Conservation (phyloP, 176 grass and related monocot genomes). For the Poa pratensis region DNA sequence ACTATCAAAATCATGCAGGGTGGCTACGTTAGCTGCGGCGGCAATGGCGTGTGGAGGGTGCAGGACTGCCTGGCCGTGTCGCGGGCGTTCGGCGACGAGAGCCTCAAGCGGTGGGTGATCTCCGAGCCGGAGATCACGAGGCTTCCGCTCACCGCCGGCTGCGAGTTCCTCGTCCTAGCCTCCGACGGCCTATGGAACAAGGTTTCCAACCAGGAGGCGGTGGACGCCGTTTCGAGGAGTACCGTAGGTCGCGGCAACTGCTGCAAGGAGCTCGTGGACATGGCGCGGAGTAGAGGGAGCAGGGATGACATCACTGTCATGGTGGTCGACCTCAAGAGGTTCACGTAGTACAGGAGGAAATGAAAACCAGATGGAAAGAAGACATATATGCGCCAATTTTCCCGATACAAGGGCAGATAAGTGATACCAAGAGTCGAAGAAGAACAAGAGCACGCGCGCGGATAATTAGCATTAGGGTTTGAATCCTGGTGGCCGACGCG, state of each 20-base stretch:
- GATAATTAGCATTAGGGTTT: not conserved
- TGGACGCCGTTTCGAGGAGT: slow-evolving; percentile 51
- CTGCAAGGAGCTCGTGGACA: slow-evolving; percentile 62
- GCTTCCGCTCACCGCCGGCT: slow-evolving; percentile 37
- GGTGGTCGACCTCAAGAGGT: slow-evolving; percentile 73
- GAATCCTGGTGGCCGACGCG: not conserved
- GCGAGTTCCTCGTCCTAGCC: slow-evolving; percentile 79
- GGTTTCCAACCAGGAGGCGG: slow-evolving; percentile 84
- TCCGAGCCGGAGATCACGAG: slow-evolving; percentile 54
- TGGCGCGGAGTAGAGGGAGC: slow-evolving; percentile 61
- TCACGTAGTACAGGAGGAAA: not conserved
- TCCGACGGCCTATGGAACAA: slow-evolving; percentile 94
- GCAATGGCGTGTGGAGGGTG: slow-evolving; percentile 70
- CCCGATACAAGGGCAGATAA: not conserved
- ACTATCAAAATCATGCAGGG: slow-evolving; percentile 26
- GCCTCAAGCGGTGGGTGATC: slow-evolving; percentile 60
- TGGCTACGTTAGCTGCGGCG: slow-evolving; percentile 67
- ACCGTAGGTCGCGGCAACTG: not conserved
- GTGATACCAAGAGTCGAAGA: not conserved
- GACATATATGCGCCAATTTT: not conserved
- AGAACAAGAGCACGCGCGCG: not conserved
- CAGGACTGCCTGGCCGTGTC: slow-evolving; percentile 81
- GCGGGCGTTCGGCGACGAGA: slow-evolving; percentile 56
- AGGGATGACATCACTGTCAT: slow-evolving; percentile 86
- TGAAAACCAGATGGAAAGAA: no score